phyloP scores from a whole-genome alignment of 768 basidiomycete species.

The Hericium alpestre region DNA sequence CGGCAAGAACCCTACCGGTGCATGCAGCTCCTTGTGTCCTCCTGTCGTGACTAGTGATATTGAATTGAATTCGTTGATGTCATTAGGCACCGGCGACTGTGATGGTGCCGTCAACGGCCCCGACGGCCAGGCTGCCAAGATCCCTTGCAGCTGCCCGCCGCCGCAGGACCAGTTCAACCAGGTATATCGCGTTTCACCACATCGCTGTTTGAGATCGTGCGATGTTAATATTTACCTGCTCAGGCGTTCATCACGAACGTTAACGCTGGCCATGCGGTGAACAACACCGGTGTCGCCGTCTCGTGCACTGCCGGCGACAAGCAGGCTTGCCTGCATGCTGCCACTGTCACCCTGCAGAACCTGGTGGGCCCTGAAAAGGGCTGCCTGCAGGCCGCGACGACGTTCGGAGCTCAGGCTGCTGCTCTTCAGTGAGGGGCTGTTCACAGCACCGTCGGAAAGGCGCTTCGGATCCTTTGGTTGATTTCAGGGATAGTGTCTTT shows the following conservation, averaged over 20 bases:
- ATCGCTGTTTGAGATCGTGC: not conserved
- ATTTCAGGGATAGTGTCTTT: too few relatives aligned
- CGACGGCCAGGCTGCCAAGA: slow-evolving; percentile 25
- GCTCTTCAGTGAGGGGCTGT: not conserved
- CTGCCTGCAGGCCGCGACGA: slow-evolving; percentile 57
- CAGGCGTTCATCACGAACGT: slow-evolving; percentile 3
- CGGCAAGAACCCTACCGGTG: slow-evolving; percentile 52
- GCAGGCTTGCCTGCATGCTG: slow-evolving; percentile 32
- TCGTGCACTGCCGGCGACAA: slow-evolving; percentile 47
- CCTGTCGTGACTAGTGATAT: too few relatives aligned
- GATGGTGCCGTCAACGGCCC: slow-evolving; percentile 20
- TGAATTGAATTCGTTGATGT: not conserved
- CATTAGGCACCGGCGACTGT: slow-evolving; percentile 12
- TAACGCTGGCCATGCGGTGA: slow-evolving; percentile 30
- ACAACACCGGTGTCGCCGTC: slow-evolving; percentile 50
- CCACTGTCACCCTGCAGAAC: slow-evolving; percentile 64
- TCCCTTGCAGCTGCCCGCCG: slow-evolving; percentile 34
- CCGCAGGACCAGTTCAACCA: slow-evolving; percentile 22
- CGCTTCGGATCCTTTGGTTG: too few relatives aligned
- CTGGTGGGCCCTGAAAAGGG: slow-evolving; percentile 56
- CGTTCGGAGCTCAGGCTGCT: slow-evolving; percentile 10
- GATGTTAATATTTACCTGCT: not conserved
- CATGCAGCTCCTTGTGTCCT: slow-evolving; percentile 10
- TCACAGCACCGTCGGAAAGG: too few relatives aligned
- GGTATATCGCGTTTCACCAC: slow-evolving; percentile 5